These are phyloP conservation scores for Cryphonectria carpinicola DNA, from an alignment of 2,329 filamentous ascomycete species.

Conservation along the genomic window DNA sequence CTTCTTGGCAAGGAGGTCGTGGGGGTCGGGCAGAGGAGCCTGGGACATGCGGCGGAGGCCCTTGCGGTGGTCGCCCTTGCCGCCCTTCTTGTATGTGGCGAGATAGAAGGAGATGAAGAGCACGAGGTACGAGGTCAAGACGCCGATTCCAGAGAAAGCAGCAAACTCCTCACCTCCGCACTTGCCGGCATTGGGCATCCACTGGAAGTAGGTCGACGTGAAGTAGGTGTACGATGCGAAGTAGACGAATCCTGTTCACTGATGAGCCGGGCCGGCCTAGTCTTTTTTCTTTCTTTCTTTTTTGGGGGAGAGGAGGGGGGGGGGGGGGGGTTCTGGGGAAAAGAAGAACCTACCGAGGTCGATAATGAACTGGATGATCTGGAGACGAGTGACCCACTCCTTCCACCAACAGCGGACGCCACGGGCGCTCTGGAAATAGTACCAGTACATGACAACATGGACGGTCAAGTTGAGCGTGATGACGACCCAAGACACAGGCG, in stretches of 20 bases:
- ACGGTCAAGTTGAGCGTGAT: slow-evolving; percentile 92
- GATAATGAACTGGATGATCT: slow-evolving; percentile 96
- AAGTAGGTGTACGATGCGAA: slow-evolving; percentile 99
- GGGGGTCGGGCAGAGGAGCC: slow-evolving; percentile 78
- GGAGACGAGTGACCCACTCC: slow-evolving; percentile 97
- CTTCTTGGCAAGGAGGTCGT: slow-evolving; percentile 65
- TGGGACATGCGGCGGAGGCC: slow-evolving; percentile 68
- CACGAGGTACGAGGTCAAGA: slow-evolving; percentile 91
- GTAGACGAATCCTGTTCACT: slow-evolving; percentile 82
- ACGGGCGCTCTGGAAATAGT: slow-evolving; percentile 99
- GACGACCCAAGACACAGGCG: slow-evolving; percentile 91
- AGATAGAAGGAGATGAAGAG: slow-evolving; percentile 99
- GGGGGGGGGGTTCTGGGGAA: not conserved
- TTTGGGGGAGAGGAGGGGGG: not conserved
- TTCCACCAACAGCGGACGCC: slow-evolving; percentile 99
- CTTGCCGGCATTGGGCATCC: slow-evolving; percentile 79
- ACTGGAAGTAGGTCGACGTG: slow-evolving; percentile 84
- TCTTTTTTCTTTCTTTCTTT: not conserved
- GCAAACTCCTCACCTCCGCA: slow-evolving; percentile 98
- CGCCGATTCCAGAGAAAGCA: slow-evolving; percentile 87
- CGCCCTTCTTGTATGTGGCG: slow-evolving; percentile 89
- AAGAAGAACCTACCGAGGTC: slow-evolving; percentile 74
- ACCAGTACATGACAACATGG: slow-evolving; percentile 99
- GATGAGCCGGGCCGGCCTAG: slow-evolving; percentile 20
- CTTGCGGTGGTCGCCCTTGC: slow-evolving; percentile 78